These are phyloP conservation scores for Aspergillus coremiiformis DNA, from an alignment of 495 filamentous ascomycete species.

Conservation along the genomic window DNA sequence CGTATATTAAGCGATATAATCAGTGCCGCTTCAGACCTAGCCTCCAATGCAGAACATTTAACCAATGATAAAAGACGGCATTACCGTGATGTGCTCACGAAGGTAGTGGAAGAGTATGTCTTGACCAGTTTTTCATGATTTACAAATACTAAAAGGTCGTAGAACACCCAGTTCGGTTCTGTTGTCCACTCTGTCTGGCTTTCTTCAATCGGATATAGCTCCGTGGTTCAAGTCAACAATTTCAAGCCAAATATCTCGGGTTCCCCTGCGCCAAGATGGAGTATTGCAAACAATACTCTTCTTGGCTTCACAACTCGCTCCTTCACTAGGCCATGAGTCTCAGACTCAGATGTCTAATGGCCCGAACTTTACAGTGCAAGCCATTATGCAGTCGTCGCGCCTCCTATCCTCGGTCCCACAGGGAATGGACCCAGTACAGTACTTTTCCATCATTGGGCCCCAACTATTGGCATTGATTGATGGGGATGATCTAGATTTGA, in stretches of 20 bases:
- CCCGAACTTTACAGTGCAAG: slow-evolving; percentile 63
- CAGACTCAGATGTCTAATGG: slow-evolving; percentile 37
- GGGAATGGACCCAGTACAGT: slow-evolving; percentile 46
- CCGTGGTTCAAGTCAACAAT: slow-evolving; percentile 44
- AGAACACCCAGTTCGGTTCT: slow-evolving; percentile 38
- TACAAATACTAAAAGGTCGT: slow-evolving; percentile 13
- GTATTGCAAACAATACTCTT: slow-evolving; percentile 66
- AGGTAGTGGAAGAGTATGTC: slow-evolving; percentile 40
- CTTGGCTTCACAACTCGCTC: slow-evolving; percentile 53
- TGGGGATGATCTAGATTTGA: slow-evolving; percentile 55
- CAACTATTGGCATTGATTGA: slow-evolving; percentile 63
- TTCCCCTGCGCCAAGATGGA: slow-evolving; percentile 60
- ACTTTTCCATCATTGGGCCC: slow-evolving; percentile 57
- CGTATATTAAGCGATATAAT: slow-evolving; percentile 42
- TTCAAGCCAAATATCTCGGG: slow-evolving; percentile 46
- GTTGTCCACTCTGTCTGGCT: slow-evolving; percentile 39
- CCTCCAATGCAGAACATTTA: slow-evolving; percentile 31
- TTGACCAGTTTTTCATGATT: neutral
- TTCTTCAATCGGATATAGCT: slow-evolving; percentile 39
- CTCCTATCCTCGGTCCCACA: slow-evolving; percentile 58
- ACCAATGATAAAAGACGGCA: slow-evolving; percentile 8
- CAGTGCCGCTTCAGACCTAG: slow-evolving; percentile 34
- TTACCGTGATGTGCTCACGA: slow-evolving; percentile 25
- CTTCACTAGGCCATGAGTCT: slow-evolving; percentile 30
- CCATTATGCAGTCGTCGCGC: slow-evolving; percentile 56